These are phyloP conservation scores for Quaeritorhiza haematococci DNA, from an alignment of 371 early-diverging fungal genomes.

Conservation along the genomic window DNA sequence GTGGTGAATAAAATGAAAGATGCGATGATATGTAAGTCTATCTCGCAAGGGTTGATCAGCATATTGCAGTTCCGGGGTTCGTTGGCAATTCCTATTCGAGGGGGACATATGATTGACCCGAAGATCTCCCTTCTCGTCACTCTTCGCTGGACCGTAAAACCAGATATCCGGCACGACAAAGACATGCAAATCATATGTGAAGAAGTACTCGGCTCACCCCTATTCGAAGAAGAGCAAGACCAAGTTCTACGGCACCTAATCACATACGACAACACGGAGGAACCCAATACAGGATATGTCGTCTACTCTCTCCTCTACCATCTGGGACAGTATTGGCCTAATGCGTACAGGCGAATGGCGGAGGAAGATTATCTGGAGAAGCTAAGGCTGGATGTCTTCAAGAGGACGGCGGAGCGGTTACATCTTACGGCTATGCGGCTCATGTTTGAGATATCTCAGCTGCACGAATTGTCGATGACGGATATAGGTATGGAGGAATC, in stretches of 20 bases:
- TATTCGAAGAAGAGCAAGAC: background rate
- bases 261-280: background rate
- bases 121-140: too few species aligned
- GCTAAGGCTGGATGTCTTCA: slow-evolving; percentile 7
- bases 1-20: background rate
- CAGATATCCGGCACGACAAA: background rate
- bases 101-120: too few species aligned
- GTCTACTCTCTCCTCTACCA: slow-evolving; percentile 23
- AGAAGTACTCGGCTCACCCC: background rate
- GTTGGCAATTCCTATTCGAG: background rate
- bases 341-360: slow-evolving; percentile 14
- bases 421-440: slow-evolving; percentile 55
- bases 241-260: background rate
- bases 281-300: slow-evolving; percentile 7
- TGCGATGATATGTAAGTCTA: background rate
- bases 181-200: background rate
- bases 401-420: slow-evolving; percentile 15
- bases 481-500: slow-evolving; percentile 51
- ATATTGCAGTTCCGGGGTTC: background rate
- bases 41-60: too few species aligned
- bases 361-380: slow-evolving; percentile 19
- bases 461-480: slow-evolving; percentile 52
- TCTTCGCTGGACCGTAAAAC: too few species aligned
- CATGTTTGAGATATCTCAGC: slow-evolving; percentile 68
- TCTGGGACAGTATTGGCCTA: slow-evolving; percentile 14